These are phyloP conservation scores for Aureobasidium sp. DNA, from an alignment of 2,329 filamentous ascomycete genomes.

Conservation along the genomic window DNA sequence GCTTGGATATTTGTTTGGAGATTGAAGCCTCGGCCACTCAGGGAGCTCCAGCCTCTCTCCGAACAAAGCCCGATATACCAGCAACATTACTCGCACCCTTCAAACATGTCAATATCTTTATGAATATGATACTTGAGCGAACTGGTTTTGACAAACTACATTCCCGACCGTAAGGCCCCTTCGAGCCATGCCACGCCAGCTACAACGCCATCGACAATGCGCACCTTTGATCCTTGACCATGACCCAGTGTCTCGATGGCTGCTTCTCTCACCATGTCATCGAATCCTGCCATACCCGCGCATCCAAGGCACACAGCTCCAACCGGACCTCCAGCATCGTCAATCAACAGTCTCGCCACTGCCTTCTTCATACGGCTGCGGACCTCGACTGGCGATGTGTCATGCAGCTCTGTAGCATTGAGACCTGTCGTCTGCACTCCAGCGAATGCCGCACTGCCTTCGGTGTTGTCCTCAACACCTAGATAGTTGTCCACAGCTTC, in stretches of 20 bases:
- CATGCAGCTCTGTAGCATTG: conserved; percentile 72
- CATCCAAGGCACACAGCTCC: conserved; percentile 76
- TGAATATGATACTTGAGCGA: not conserved
- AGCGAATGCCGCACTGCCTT: conserved; percentile 50
- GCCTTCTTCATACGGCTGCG: conserved; percentile 60
- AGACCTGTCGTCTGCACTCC: conserved; percentile 79
- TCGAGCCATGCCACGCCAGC: conserved; percentile 60
- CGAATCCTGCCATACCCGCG: conserved; percentile 83
- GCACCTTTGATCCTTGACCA: conserved; percentile 52
- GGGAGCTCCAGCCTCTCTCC: not conserved
- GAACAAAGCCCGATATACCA: conserved; percentile 7
- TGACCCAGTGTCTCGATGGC: conserved; percentile 58
- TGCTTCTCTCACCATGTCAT: conserved; percentile 64
- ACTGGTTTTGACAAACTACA: conserved; percentile 19
- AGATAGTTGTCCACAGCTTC: conserved; percentile 60
- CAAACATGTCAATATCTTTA: not conserved
- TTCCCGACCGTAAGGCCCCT: conserved; percentile 37
- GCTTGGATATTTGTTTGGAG: conserved; percentile 1
- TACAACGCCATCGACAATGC: conserved; percentile 73
- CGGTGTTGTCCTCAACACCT: conserved; percentile 36
- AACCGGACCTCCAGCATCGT: conserved; percentile 42
- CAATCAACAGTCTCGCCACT: conserved; percentile 55
- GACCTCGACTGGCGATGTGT: conserved; percentile 57
- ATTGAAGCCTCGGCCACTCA: not conserved
- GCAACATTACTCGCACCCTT: not conserved